A percentile compares a stretch with the other conserved stretches of the same genome.
These are phyloP conservation scores for Claviceps humidiphila DNA, from an alignment of 2,329 filamentous ascomycete species.

Conservation along the genomic window DNA sequence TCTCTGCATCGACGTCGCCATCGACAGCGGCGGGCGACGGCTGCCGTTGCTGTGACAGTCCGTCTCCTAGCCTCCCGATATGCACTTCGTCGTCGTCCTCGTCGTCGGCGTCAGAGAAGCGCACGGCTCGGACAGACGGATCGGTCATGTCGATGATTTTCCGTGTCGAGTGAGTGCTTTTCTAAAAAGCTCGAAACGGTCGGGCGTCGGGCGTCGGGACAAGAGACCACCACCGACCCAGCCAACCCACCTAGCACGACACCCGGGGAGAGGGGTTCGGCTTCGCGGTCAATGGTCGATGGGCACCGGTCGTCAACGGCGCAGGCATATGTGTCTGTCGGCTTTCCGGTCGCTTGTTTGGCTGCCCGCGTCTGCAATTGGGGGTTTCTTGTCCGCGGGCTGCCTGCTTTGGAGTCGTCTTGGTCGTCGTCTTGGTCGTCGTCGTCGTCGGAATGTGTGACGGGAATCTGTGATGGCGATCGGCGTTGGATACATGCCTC, in stretches of 20 bases:
- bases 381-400: no score
- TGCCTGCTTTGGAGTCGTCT: no score
- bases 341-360: background rate
- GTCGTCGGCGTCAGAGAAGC: conserved; percentile 39
- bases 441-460: no score
- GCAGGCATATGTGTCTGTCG: background rate
- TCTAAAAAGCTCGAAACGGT: background rate
- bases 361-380: no score
- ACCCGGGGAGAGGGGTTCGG: conserved; percentile 5
- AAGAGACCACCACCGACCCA: background rate
- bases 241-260: conserved; percentile 1
- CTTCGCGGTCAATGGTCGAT: conserved; percentile 4
- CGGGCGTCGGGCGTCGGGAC: background rate
- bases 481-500: no score
- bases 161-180: background rate
- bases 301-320: background rate
- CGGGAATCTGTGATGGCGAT: no score
- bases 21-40: conserved; percentile 12
- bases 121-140: conserved; percentile 40
- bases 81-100: conserved; percentile 29
- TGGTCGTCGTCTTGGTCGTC: no score
- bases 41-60: conserved; percentile 11
- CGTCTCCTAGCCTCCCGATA: conserved; percentile 27
- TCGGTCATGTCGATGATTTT: conserved; percentile 24
- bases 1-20: conserved; percentile 13